Evolutionary conservation across 306 rosid species (phyloP).

Genomic region (Fragaria nilgerrensis): DNA sequence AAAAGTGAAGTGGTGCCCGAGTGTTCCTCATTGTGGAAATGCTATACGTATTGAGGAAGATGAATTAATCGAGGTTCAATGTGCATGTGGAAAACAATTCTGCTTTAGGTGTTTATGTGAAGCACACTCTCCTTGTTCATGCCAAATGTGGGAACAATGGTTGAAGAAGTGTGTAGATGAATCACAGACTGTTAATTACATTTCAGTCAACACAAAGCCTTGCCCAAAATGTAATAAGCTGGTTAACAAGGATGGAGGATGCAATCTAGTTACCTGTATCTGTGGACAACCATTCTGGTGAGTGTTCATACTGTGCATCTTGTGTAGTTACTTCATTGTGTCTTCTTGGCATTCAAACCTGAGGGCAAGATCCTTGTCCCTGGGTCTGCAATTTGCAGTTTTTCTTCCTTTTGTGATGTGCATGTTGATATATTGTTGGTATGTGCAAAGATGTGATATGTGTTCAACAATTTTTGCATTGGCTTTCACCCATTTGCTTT

Average conservation of each 20-base stretch:
- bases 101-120: slow-evolving; percentile 37
- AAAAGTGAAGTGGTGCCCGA: slow-evolving; percentile 45
- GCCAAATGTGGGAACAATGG: slow-evolving; percentile 39
- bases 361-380: not conserved
- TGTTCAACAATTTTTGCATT: not conserved
- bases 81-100: slow-evolving; percentile 37
- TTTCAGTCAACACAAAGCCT: slow-evolving; percentile 33
- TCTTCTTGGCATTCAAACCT: not conserved
- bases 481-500: not conserved
- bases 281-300: slow-evolving; percentile 45
- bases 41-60: slow-evolving; percentile 33
- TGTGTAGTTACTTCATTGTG: not conserved
- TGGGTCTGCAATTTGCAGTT: not conserved
- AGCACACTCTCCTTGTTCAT: slow-evolving; percentile 45
- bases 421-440: not conserved
- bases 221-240: slow-evolving; percentile 40
- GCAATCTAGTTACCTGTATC: slow-evolving; percentile 35
- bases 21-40: slow-evolving; percentile 45
- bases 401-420: not conserved
- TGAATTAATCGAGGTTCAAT: slow-evolving; percentile 38
- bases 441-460: not conserved
- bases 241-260: slow-evolving; percentile 43
- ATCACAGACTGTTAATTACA: slow-evolving; percentile 41
- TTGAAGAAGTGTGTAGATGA: slow-evolving; percentile 39
- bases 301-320: slow-evolving; percentile 13